These are phyloP conservation scores for Austroboletus novae-zelandiae DNA, from an alignment of 1,284 basidiomycete species.

Conservation along the genomic window DNA sequence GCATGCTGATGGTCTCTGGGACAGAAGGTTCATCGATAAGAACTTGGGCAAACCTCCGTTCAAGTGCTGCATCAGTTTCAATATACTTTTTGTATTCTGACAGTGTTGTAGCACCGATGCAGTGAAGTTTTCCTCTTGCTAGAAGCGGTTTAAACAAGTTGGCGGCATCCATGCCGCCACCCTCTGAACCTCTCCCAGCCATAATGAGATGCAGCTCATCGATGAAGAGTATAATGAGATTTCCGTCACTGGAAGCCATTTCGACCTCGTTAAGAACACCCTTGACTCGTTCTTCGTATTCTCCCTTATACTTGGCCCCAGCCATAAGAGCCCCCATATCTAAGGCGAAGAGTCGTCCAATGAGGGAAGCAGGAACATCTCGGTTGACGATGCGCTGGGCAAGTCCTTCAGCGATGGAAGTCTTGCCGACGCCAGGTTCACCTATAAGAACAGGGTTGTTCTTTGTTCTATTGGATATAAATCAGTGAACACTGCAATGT, in stretches of 20 bases:
- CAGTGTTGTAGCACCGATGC: constrained; percentile 93
- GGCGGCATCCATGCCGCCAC: constrained; percentile 82
- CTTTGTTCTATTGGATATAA: too few relatives aligned
- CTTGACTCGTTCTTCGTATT: constrained; percentile 98
- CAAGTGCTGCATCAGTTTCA: constrained; percentile 92
- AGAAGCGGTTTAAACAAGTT: constrained; percentile 90
- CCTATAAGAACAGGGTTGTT: constrained; percentile 79
- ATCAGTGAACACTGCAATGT: constrained; percentile 14
- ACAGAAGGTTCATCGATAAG: constrained; percentile 92
- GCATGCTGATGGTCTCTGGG: constrained; percentile 88
- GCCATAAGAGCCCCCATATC: constrained; percentile 97
- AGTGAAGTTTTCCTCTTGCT: constrained; percentile 86
- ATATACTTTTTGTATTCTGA: constrained; percentile 95
- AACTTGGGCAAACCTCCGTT: constrained; percentile 94
- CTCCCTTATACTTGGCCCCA: constrained; percentile 94
- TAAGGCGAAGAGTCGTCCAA: constrained; percentile 81
- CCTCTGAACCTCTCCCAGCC: constrained; percentile 75
- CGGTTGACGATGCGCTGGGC: constrained; percentile 95
- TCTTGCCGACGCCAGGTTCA: constrained; percentile 93
- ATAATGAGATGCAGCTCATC: constrained; percentile 94
- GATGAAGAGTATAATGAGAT: constrained; percentile 90
- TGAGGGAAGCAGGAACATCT: constrained; percentile 87
- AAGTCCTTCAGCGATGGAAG: constrained; percentile 92
- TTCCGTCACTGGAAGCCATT: constrained; percentile 82
- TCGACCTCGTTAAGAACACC: constrained; percentile 92